phyloP scores from a whole-genome alignment of 345 rosid species.

The Chamaenerion angustifolium region DNA sequence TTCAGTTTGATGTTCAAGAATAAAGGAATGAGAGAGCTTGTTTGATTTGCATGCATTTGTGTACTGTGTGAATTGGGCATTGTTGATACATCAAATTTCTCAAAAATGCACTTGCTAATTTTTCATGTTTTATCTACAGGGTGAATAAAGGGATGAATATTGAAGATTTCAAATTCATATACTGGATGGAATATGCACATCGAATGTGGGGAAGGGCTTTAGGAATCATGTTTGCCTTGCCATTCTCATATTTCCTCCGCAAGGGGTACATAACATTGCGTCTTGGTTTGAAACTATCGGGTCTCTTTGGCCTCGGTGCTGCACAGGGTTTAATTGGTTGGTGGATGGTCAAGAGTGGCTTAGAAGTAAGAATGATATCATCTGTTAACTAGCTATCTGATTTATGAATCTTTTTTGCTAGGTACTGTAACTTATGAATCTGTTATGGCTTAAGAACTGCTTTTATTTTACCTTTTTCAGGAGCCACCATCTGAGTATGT shows the following conservation, averaged over 20 bases:
- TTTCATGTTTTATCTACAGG: slow-evolving; percentile 20
- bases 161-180: slow-evolving; percentile 89
- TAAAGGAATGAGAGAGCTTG: too few species aligned
- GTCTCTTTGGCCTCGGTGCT: slow-evolving; percentile 86
- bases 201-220: slow-evolving; percentile 98
- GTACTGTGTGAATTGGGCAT: neutral
- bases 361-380: slow-evolving; percentile 44
- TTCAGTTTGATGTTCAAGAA: too few species aligned
- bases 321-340: slow-evolving; percentile 96
- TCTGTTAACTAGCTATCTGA: neutral
- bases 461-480: slow-evolving; percentile 19
- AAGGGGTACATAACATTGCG: slow-evolving; percentile 72
- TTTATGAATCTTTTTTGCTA: neutral
- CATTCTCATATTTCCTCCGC: slow-evolving; percentile 82
- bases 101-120: neutral
- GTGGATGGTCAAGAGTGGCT: slow-evolving; percentile 99
- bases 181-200: slow-evolving; percentile 97
- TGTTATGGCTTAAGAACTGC: slow-evolving; percentile 7
- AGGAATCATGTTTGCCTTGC: slow-evolving; percentile 93
- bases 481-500: slow-evolving; percentile 79
- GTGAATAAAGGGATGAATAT: slow-evolving; percentile 86
- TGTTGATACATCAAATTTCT: neutral
- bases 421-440: neutral
- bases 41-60: too few species aligned
- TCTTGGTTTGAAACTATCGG: slow-evolving; percentile 70